phyloP scores from a whole-genome alignment of 495 filamentous ascomycete species.

The Penicillium goetzii region DNA sequence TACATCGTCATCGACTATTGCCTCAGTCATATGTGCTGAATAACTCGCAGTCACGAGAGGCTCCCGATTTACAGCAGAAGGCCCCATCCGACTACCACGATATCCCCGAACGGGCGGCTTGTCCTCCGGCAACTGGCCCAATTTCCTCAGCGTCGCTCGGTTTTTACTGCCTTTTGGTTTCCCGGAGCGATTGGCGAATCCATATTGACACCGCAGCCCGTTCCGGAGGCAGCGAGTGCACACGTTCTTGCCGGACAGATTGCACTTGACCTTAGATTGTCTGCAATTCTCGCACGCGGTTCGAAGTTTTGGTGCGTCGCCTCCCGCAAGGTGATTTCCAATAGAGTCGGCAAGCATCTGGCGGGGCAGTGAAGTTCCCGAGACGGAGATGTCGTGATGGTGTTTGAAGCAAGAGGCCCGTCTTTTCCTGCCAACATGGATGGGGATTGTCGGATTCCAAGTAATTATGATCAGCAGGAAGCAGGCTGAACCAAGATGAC shows the following conservation, averaged over 20 bases:
- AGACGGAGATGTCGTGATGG: not conserved
- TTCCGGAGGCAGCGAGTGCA: conserved; percentile 51
- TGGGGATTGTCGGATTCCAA: not conserved
- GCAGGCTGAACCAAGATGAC: not conserved
- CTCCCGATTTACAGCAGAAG: conserved; percentile 24
- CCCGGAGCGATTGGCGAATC: conserved; percentile 51
- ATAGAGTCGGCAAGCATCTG: conserved; percentile 43
- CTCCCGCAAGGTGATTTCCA: conserved; percentile 26
- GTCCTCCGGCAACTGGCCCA: conserved; percentile 46
- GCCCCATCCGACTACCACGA: conserved; percentile 25
- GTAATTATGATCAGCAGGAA: not conserved
- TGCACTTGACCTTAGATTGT: conserved; percentile 54
- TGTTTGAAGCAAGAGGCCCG: not conserved
- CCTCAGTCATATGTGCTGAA: conserved; percentile 17
- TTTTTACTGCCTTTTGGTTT: conserved; percentile 56
- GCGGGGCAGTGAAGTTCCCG: not conserved
- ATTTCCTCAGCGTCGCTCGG: conserved; percentile 46
- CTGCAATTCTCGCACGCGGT: conserved; percentile 53
- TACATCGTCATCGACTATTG: conserved; percentile 31
- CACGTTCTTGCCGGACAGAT: conserved; percentile 44
- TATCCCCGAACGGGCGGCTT: conserved; percentile 31
- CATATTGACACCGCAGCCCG: conserved; percentile 49
- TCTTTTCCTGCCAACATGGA: conserved; percentile 1
- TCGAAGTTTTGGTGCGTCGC: conserved; percentile 45
- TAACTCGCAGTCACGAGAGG: conserved; percentile 17